Percentiles rank a stretch among this genome's conserved stretches.
These are phyloP conservation scores for Colletotrichum echinochloae DNA, from an alignment of 2,329 filamentous ascomycete species.

Conservation along the genomic window DNA sequence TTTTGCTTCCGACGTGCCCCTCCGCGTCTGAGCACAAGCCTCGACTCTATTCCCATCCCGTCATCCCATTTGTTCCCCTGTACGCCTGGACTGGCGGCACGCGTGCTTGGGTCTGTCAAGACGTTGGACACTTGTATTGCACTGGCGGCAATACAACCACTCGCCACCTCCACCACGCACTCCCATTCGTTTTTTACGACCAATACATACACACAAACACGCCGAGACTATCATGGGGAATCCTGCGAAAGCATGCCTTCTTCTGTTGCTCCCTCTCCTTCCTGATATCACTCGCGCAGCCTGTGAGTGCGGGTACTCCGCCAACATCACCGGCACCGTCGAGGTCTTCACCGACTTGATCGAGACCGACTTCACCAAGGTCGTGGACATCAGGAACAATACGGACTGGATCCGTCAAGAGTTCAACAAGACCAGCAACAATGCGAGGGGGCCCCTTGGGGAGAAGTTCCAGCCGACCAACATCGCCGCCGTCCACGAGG, in stretches of 20 bases:
- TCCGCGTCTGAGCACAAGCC: conserved; percentile 6
- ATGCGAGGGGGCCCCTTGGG: conserved; percentile 72
- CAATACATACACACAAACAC: neutral
- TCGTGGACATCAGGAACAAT: conserved; percentile 60
- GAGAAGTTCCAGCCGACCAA: conserved; percentile 71
- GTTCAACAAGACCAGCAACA: conserved; percentile 72
- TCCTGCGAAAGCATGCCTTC: conserved; percentile 15
- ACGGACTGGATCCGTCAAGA: conserved; percentile 75
- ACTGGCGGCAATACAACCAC: conserved; percentile 19
- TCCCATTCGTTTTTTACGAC: neutral
- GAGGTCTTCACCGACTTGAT: conserved; percentile 75
- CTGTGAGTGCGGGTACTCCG: conserved; percentile 80
- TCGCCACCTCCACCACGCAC: neutral
- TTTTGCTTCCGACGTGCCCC: neutral
- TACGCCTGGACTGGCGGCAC: conserved; percentile 20
- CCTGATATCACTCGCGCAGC: conserved; percentile 44
- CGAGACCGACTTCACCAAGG: conserved; percentile 77
- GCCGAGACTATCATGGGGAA: conserved; percentile 17
- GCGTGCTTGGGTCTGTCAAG: conserved; percentile 16
- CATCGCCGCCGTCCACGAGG: conserved; percentile 60
- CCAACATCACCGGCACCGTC: conserved; percentile 58
- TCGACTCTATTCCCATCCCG: conserved; percentile 2
- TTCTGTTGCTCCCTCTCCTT: conserved; percentile 32
- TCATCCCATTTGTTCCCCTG: conserved; percentile 14
- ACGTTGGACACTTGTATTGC: conserved; percentile 12